These are phyloP conservation scores for Ophiostoma quercus DNA, from an alignment of 2,329 filamentous ascomycete species.

Conservation along the genomic window DNA sequence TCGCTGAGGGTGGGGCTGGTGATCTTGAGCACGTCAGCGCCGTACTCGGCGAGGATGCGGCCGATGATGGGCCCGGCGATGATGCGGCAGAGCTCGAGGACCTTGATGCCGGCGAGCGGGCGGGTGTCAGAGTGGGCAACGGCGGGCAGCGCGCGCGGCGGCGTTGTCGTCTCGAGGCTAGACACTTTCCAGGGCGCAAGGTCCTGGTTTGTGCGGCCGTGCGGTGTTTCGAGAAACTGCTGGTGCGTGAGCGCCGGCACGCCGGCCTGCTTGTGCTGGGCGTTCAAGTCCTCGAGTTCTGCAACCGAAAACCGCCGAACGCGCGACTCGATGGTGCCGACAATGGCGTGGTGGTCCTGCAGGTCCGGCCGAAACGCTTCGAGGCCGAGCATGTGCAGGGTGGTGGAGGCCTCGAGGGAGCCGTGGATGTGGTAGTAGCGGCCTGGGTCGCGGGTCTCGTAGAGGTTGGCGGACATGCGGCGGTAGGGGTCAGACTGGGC, in stretches of 20 bases:
- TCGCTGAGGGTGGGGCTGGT: constrained; percentile 42
- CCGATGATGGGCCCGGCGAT: constrained; percentile 46
- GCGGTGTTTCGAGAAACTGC: constrained; percentile 39
- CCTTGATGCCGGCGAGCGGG: constrained; percentile 43
- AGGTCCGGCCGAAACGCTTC: constrained; percentile 37
- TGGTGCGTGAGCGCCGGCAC: constrained; percentile 42
- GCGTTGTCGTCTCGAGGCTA: constrained; percentile 41
- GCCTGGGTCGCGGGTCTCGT: constrained; percentile 23
- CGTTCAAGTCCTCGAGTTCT: constrained; percentile 41
- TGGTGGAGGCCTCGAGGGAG: constrained; percentile 41
- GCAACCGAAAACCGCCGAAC: constrained; percentile 34
- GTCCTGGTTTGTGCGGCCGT: constrained; percentile 35
- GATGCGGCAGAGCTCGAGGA: constrained; percentile 47
- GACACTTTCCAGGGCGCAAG: constrained; percentile 48
- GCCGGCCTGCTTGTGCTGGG: constrained; percentile 40
- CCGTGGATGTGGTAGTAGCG: constrained; percentile 56
- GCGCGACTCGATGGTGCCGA: constrained; percentile 51
- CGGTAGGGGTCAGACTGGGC: constrained; percentile 65
- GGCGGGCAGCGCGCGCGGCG: constrained; percentile 40
- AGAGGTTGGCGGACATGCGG: constrained; percentile 27
- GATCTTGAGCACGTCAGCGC: constrained; percentile 44
- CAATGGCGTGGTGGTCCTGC: constrained; percentile 39
- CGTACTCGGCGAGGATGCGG: constrained; percentile 40
- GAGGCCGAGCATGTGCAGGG: constrained; percentile 44
- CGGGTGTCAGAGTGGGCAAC: constrained; percentile 28